Evolutionary conservation across 1,284 basidiomycete species (phyloP).

Genomic region (Apiotrichum gracile): DNA sequence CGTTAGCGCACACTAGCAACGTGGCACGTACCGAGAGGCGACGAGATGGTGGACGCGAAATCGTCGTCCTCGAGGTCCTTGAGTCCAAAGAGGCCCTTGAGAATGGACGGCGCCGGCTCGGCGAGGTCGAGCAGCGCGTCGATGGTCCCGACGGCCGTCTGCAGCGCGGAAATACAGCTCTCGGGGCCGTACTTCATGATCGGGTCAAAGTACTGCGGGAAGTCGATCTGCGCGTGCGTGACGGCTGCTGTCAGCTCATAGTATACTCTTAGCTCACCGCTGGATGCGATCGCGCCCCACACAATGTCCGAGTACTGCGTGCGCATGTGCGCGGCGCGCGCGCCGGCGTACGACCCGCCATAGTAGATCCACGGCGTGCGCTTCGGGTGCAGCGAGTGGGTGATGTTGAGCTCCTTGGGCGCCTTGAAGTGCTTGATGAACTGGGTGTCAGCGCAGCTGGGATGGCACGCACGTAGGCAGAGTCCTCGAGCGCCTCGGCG

Average conservation of each 20-base stretch:
- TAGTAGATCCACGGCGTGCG: slow-evolving; percentile 88
- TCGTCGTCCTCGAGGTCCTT: slow-evolving; percentile 64
- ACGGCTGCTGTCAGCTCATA: slow-evolving; percentile 29
- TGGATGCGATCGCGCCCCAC: slow-evolving; percentile 85
- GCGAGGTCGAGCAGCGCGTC: slow-evolving; percentile 56
- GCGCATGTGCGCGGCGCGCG: slow-evolving; percentile 86
- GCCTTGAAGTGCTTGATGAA: slow-evolving; percentile 81
- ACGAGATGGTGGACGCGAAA: slow-evolving; percentile 63
- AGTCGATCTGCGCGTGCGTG: slow-evolving; percentile 53
- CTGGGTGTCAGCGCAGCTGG: slow-evolving; percentile 40
- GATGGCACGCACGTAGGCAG: slow-evolving; percentile 52
- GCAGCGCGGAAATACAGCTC: slow-evolving; percentile 64
- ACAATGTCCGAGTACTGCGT: slow-evolving; percentile 68
- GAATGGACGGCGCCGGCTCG: slow-evolving; percentile 48
- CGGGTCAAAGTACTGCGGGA: slow-evolving; percentile 68
- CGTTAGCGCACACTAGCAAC: background rate
- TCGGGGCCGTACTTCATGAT: slow-evolving; percentile 69
- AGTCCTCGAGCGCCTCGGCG: slow-evolving; percentile 83
- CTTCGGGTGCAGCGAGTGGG: slow-evolving; percentile 48
- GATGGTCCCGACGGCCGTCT: slow-evolving; percentile 59
- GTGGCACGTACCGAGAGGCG: slow-evolving; percentile 26
- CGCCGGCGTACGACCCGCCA: slow-evolving; percentile 77
- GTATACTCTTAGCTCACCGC: slow-evolving; percentile 50
- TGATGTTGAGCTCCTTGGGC: slow-evolving; percentile 54
- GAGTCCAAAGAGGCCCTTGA: slow-evolving; percentile 72